These are phyloP conservation scores for Wickerhamiella dianesei DNA, from an alignment of 805 yeast species.

Conservation along the genomic window DNA sequence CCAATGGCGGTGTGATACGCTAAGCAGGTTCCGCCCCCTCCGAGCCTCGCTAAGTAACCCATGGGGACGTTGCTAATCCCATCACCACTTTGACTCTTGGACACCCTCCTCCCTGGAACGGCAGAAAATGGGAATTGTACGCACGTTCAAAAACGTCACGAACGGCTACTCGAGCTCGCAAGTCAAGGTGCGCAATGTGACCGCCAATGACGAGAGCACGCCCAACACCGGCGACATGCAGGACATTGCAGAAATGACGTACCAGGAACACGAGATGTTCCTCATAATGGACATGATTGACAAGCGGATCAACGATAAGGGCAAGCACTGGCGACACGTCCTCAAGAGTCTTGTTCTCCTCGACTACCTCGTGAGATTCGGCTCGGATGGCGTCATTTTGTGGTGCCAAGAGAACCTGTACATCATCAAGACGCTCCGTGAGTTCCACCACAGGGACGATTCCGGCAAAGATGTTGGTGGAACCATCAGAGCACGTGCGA, in stretches of 20 bases:
- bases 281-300: constrained; percentile 92
- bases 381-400: constrained; percentile 74
- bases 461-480: constrained; percentile 75
- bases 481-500: constrained; percentile 76
- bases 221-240: constrained; percentile 76
- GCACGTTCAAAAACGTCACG: constrained; percentile 77
- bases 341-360: constrained; percentile 82
- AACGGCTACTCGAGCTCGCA: constrained; percentile 82
- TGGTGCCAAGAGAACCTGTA: constrained; percentile 89
- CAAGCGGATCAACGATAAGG: constrained; percentile 84
- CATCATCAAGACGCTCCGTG: constrained; percentile 78
- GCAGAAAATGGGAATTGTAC: constrained; percentile 77
- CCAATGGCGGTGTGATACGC: no score
- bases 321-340: constrained; percentile 94
- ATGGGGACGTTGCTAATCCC: no score
- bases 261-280: constrained; percentile 56
- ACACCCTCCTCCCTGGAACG: no score
- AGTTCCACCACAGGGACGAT: constrained; percentile 73
- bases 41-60: no score
- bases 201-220: constrained; percentile 74
- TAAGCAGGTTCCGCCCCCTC: no score
- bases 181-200: constrained; percentile 75
- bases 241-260: constrained; percentile 64
- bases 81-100: no score
- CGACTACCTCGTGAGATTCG: constrained; percentile 73